These are phyloP conservation scores for Periglandula ipomoeae DNA, from an alignment of 2,329 filamentous ascomycete species.

Conservation along the genomic window DNA sequence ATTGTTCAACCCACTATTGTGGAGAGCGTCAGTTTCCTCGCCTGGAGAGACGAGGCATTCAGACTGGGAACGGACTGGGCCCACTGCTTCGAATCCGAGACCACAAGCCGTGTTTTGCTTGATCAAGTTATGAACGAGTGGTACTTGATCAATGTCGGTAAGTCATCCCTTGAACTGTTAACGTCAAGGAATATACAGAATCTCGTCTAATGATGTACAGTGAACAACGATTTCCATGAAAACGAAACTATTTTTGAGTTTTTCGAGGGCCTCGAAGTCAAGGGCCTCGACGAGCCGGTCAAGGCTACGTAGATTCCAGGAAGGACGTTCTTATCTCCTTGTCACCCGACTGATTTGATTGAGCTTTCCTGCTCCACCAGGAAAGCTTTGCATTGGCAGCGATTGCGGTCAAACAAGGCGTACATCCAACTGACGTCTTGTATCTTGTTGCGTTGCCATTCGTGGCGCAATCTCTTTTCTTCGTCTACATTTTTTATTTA, in stretches of 20 bases:
- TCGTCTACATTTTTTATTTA: constrained; percentile 14
- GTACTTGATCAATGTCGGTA: constrained; percentile 93
- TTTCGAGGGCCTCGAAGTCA: constrained; percentile 68
- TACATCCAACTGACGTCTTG: constrained; percentile 8
- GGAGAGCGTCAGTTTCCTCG: constrained; percentile 92
- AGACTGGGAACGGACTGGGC: constrained; percentile 89
- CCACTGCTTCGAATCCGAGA: constrained; percentile 71
- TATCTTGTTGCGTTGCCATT: constrained; percentile 5
- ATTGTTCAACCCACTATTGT: constrained; percentile 99
- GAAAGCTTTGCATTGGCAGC: constrained; percentile 9
- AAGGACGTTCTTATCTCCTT: neutral
- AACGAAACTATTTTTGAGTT: constrained; percentile 73
- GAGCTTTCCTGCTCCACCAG: constrained; percentile 9
- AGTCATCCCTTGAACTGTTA: no score
- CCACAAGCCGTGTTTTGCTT: constrained; percentile 70
- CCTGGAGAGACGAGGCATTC: constrained; percentile 98
- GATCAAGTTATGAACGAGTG: constrained; percentile 79
- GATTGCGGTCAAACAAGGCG: constrained; percentile 5
- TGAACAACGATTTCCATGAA: constrained; percentile 96
- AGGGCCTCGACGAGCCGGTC: constrained; percentile 44
- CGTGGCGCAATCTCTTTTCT: constrained; percentile 5
- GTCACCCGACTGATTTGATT: neutral
- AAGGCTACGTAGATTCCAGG: constrained; percentile 4
- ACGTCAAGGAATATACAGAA: no score
- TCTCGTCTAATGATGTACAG: constrained; percentile 32